Base-by-base conservation (phyloP, 148 eudicot genomes). In the Camellia lanceoleosa region DNA sequence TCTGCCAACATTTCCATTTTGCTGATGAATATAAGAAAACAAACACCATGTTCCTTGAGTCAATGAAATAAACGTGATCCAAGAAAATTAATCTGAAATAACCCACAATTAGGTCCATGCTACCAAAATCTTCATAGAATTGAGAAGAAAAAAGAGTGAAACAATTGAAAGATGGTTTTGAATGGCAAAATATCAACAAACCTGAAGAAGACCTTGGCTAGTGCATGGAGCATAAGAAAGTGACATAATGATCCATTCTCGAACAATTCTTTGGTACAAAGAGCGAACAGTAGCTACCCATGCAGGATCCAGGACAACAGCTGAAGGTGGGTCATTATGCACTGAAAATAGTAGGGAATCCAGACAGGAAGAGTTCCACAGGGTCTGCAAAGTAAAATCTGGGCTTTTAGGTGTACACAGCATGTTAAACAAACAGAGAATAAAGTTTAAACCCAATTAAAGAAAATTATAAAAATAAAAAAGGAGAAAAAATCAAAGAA, bases 181-280 rank as follows among this genome's bases (percentile, higher is more conserved):
- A 73, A 59, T 56, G 13, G 7, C 30, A 60, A 82, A 30, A 75
- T 15, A 49, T 71, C 63, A 75, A 65, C 83, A 69, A 83, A 96
- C 99, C 99, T 96, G 99, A 86, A 97, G 99, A 87, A 97, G 92
- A 79, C 99, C 99, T 87, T 97, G 99, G 63, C 93, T 87, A 52
- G 97, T 94, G 89, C 99, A 97, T 41, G 99, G 99, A 88, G 99
- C 97, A 89, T 92, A 84, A 58, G 99, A 97, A 77, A 97, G 99
- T 67, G 99, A 94, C 69, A 90, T 86, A 69, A 97, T 81, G 23
- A 97, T 91, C 99, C 99, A 97, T 58, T 97, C 99, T 43, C 98
- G 92, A 43, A 94, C 97, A 75, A 89, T 87, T 82, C 77, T 87
- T 82, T 97, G 98, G 89, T 92, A 97, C 80, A 94, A 83, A 71